Evolutionary conservation across 2,329 filamentous ascomycete genomes (phyloP).

Genomic region (Colletotrichum simmondsii): DNA sequence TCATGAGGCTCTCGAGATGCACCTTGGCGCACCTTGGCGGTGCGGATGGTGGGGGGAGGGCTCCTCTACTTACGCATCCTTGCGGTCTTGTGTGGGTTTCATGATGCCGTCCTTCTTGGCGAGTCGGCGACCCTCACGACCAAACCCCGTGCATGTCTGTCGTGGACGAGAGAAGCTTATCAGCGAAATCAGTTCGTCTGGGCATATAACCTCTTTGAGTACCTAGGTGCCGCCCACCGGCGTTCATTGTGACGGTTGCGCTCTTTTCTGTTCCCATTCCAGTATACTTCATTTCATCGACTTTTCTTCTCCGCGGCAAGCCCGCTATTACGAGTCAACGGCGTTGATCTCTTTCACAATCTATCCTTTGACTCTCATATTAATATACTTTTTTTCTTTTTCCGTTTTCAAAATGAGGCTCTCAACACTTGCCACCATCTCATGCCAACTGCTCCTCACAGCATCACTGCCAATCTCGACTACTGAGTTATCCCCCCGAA

Average conservation of each 20-base stretch:
- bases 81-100: slow-evolving; percentile 30
- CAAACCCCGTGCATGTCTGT: not conserved
- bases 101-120: slow-evolving; percentile 25
- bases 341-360: not conserved
- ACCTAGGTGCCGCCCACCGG: not conserved
- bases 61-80: slow-evolving; percentile 1
- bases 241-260: not conserved
- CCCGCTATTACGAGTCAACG: not conserved
- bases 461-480: slow-evolving; percentile 7
- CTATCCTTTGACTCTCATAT: not conserved
- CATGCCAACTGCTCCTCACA: not conserved
- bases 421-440: not conserved
- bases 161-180: not conserved
- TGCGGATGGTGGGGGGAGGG: slow-evolving; percentile 4
- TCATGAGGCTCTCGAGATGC: slow-evolving; percentile 8
- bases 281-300: not conserved
- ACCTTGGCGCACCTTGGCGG: slow-evolving; percentile 30
- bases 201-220: slow-evolving; percentile 8
- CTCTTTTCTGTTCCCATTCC: not conserved
- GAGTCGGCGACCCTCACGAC: not conserved
- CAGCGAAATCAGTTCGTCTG: not conserved
- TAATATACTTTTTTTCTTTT: not conserved
- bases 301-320: not conserved
- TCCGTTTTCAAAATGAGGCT: slow-evolving; percentile 7
- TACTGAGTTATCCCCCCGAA: not conserved